These are phyloP conservation scores for Persicaria tinctoria DNA, from an alignment of 148 eudicot species.

Conservation along the genomic window DNA sequence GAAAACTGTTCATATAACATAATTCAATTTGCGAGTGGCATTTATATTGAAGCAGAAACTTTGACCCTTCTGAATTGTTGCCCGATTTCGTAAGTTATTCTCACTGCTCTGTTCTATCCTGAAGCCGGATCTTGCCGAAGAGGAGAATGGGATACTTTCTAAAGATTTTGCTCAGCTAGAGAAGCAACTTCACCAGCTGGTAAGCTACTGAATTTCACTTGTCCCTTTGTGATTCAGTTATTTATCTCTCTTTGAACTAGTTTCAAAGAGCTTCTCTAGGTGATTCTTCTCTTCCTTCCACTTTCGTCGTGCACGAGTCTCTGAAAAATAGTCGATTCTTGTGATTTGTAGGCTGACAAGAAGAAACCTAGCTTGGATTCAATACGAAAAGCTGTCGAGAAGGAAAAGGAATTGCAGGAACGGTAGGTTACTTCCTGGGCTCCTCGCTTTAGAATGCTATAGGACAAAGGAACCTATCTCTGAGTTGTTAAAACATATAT, in stretches of 20 bases:
- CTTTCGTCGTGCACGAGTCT: too few relatives aligned
- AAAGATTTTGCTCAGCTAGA: conserved; percentile 51
- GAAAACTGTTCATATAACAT: not conserved
- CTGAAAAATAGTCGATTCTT: too few relatives aligned
- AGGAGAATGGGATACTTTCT: conserved; percentile 49
- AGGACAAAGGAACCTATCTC: too few relatives aligned
- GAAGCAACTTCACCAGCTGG: conserved; percentile 55
- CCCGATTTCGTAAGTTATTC: not conserved
- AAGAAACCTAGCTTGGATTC: conserved; percentile 47
- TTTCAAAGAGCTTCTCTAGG: not conserved
- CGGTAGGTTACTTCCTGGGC: conserved; percentile 30
- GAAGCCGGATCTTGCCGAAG: conserved; percentile 78
- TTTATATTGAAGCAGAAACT: not conserved
- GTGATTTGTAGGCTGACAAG: conserved; percentile 33
- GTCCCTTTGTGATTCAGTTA: too few relatives aligned
- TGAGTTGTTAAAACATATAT: too few relatives aligned
- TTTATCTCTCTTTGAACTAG: not conserved
- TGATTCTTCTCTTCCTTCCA: not conserved
- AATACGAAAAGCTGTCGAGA: conserved; percentile 38
- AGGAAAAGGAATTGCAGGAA: conserved; percentile 29
- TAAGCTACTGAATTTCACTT: conserved; percentile 10
- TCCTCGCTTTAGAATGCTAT: too few relatives aligned
- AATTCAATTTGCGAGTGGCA: too few relatives aligned
- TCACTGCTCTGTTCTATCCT: too few relatives aligned
- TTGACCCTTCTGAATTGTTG: not conserved